These are phyloP conservation scores for Tarenaya hassleriana DNA, from an alignment of 345 rosid genomes.

Conservation along the genomic window DNA sequence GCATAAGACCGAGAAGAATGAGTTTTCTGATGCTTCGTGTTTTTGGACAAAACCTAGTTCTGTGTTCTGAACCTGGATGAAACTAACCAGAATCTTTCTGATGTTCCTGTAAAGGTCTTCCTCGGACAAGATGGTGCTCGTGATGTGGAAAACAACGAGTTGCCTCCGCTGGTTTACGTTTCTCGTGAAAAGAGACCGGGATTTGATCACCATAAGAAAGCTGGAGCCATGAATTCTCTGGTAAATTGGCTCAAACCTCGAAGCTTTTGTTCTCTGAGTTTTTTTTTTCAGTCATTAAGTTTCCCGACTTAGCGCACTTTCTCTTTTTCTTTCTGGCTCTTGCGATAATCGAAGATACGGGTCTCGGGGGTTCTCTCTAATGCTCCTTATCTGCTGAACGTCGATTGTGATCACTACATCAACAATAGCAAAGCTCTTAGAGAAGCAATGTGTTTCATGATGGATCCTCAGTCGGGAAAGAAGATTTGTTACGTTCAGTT, in stretches of 20 bases:
- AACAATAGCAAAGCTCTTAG: conserved; percentile 77
- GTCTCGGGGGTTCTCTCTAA: conserved; percentile 70
- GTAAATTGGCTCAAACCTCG: conserved; percentile 26
- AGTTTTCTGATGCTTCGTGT: too few relatives aligned
- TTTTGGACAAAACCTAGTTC: too few relatives aligned
- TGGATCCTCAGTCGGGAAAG: conserved; percentile 76
- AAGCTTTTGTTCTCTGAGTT: not conserved
- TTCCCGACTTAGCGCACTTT: conserved; percentile 7
- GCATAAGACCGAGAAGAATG: too few relatives aligned
- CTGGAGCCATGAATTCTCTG: conserved; percentile 92
- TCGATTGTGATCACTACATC: conserved; percentile 81
- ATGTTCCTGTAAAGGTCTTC: conserved; percentile 45
- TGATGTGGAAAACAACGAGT: conserved; percentile 66
- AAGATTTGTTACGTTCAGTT: too few relatives aligned
- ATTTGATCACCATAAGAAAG: conserved; percentile 87
- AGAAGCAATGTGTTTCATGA: conserved; percentile 86
- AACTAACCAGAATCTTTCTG: too few relatives aligned
- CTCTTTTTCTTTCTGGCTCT: conserved; percentile 9
- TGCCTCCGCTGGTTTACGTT: conserved; percentile 74
- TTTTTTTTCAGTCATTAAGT: too few relatives aligned
- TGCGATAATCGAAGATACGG: conserved; percentile 58
- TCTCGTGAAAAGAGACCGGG: too few relatives aligned
- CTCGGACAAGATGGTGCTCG: conserved; percentile 67
- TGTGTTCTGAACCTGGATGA: too few relatives aligned
- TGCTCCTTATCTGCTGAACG: conserved; percentile 73